Percentiles rank a stretch among this genome's conserved stretches.
These are phyloP conservation scores for Dichotomopilus funicola DNA, from an alignment of 2,329 filamentous ascomycete genomes.

Conservation along the genomic window DNA sequence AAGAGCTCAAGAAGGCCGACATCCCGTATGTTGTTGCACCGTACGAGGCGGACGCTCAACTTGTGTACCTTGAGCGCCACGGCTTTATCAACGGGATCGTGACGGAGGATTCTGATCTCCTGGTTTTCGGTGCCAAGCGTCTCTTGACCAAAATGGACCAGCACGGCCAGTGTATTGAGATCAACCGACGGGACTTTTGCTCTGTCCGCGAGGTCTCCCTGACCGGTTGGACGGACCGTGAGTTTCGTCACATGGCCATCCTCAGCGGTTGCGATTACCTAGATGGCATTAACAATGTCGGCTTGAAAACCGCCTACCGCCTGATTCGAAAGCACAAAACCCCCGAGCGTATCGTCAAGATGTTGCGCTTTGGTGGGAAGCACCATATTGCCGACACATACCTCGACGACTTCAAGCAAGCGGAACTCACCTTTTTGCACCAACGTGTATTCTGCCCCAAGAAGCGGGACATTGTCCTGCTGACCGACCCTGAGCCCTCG, in stretches of 20 bases:
- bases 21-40: conserved; percentile 90
- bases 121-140: conserved; percentile 89
- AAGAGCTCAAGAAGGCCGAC: conserved; percentile 74
- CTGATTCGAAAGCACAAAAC: conserved; percentile 86
- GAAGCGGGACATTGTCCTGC: conserved; percentile 62
- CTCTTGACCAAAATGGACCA: conserved; percentile 91
- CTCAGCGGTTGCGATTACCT: conserved; percentile 95
- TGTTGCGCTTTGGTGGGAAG: conserved; percentile 85
- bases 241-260: conserved; percentile 94
- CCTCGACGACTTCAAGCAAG: conserved; percentile 71
- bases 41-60: conserved; percentile 95
- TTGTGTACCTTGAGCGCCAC: conserved; percentile 85
- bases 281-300: conserved; percentile 75
- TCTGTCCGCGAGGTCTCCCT: conserved; percentile 82
- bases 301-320: conserved; percentile 87
- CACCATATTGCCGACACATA: conserved; percentile 75
- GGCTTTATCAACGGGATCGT: conserved; percentile 82
- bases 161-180: conserved; percentile 86
- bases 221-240: conserved; percentile 82
- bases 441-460: conserved; percentile 89
- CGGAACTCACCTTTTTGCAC: conserved; percentile 87
- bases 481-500: conserved; percentile 60
- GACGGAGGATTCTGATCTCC: conserved; percentile 91
- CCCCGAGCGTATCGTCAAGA: conserved; percentile 72
- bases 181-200: conserved; percentile 83